Evolutionary conservation across 208 protist species (phyloP).

Genomic region (Acanthamoeba castellanii): DNA sequence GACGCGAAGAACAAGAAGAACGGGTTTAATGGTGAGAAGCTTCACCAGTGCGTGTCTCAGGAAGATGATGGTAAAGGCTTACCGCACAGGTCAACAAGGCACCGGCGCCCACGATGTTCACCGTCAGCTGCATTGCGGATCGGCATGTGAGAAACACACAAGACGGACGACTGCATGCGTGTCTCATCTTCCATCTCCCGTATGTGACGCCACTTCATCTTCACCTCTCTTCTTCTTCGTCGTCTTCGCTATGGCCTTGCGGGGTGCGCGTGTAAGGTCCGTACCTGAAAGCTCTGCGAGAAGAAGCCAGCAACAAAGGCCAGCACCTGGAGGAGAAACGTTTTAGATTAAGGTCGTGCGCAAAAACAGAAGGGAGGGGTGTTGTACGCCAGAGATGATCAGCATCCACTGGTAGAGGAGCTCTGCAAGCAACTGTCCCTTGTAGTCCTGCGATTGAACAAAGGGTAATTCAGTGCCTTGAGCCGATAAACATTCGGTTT

Average conservation of each 20-base stretch:
- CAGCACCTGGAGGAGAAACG: neutral
- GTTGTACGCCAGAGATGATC: neutral
- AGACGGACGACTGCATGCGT: neutral
- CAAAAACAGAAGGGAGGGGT: neutral
- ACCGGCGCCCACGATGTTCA: conserved; percentile 4
- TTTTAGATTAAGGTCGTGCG: neutral
- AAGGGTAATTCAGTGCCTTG: neutral
- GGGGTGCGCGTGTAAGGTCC: too few species aligned
- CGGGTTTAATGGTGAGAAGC: too few species aligned
- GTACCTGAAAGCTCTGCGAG: conserved; percentile 10
- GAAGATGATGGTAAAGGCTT: neutral
- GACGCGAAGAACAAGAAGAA: neutral
- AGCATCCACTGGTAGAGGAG: conserved; percentile 42
- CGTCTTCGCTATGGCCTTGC: too few species aligned
- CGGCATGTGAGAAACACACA: neutral
- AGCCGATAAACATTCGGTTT: too few species aligned
- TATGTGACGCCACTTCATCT: too few species aligned
- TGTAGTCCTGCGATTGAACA: neutral
- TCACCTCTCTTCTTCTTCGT: too few species aligned
- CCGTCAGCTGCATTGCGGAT: neutral
- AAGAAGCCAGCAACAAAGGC: neutral
- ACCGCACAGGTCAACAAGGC: conserved; percentile 1
- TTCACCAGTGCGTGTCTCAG: too few species aligned
- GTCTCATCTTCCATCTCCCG: too few species aligned
- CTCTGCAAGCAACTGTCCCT: conserved; percentile 10